phyloP scores from a whole-genome alignment of 1,139 yeast genomes.

The Chernovozyma aurita region DNA sequence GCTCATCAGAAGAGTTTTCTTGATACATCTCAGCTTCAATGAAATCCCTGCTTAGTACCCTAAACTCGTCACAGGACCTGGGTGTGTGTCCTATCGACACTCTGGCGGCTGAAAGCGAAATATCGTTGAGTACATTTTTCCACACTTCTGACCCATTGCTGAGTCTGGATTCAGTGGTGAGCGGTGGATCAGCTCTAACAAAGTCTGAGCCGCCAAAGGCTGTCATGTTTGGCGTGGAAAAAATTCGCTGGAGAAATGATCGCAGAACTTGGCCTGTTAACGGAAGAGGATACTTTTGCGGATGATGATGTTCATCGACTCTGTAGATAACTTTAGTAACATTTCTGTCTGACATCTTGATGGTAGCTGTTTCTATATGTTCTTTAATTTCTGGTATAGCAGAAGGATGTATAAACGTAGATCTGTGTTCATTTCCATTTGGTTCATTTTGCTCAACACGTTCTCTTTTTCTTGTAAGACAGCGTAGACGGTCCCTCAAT shows the following conservation, averaged over 20 bases:
- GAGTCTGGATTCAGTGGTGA: neutral
- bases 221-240: neutral
- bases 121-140: conserved; percentile 42
- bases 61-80: conserved; percentile 16
- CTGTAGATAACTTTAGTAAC: too few species aligned
- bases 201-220: neutral
- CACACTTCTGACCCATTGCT: conserved; percentile 18
- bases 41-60: conserved; percentile 26
- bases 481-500: too few species aligned
- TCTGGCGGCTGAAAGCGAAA: conserved; percentile 49
- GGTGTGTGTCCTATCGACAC: conserved; percentile 41
- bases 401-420: too few species aligned
- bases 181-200: neutral
- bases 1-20: neutral
- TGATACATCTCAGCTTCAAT: conserved; percentile 19
- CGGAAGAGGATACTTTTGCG: too few species aligned
- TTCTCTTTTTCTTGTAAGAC: too few species aligned
- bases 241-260: neutral
- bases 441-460: too few species aligned
- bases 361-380: too few species aligned
- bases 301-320: too few species aligned
- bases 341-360: too few species aligned
- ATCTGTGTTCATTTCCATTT: too few species aligned
- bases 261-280: too few species aligned
- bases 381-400: too few species aligned